These are phyloP conservation scores for Aspergillus sergii DNA, from an alignment of 2,329 filamentous ascomycete species.

Conservation along the genomic window DNA sequence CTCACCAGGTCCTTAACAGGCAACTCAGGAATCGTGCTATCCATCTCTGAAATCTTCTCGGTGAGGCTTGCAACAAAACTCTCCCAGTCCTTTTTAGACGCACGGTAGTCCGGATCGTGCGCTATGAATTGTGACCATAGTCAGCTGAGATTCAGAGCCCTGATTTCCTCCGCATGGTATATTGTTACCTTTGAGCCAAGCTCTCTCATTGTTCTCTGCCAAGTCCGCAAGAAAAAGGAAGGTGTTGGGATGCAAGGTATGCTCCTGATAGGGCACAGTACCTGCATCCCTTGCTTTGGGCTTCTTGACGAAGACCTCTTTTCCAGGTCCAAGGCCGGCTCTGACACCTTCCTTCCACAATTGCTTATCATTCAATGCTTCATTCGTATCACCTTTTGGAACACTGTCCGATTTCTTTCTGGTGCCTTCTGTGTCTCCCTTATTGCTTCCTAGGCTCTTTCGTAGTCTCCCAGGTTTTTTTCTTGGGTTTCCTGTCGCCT, in stretches of 20 bases:
- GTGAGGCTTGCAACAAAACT: conserved; percentile 74
- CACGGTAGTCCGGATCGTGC: conserved; percentile 77
- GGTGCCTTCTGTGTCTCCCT: not conserved
- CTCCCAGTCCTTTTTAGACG: conserved; percentile 78
- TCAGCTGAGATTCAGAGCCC: conserved; percentile 6
- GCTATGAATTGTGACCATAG: conserved; percentile 50
- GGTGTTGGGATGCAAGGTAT: conserved; percentile 65
- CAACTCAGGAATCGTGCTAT: conserved; percentile 82
- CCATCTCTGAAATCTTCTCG: conserved; percentile 68
- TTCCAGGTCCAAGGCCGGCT: conserved; percentile 59
- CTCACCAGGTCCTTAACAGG: conserved; percentile 78
- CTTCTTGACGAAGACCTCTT: conserved; percentile 63
- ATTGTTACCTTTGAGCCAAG: conserved; percentile 63
- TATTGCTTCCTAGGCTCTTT: conserved; percentile 48
- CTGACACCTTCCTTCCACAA: conserved; percentile 61
- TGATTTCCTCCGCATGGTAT: not conserved
- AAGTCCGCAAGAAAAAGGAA: conserved; percentile 63
- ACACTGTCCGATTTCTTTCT: not conserved
- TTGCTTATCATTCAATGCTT: conserved; percentile 46
- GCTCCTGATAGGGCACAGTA: conserved; percentile 58
- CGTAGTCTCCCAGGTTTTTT: not conserved
- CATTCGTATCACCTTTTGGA: conserved; percentile 53
- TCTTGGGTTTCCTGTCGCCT: not conserved
- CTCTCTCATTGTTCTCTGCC: conserved; percentile 61
- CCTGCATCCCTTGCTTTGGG: conserved; percentile 64